Conservation (phyloP, 1,139 yeast species). For the Nakaseomyces uthaithaninus region DNA sequence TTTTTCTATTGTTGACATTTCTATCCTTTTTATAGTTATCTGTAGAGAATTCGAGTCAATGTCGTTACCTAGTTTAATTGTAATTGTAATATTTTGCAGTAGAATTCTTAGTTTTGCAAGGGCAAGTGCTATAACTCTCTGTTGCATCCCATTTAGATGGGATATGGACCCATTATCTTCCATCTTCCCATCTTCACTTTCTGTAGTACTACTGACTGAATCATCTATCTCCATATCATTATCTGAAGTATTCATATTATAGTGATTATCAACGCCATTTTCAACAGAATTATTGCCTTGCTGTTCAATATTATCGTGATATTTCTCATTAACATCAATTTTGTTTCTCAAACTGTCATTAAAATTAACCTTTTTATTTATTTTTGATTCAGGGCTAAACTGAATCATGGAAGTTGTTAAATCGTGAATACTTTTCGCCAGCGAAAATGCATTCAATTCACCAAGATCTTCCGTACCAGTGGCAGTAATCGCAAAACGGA, state of each 20-base stretch:
- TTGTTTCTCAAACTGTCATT: slow-evolving; percentile 23
- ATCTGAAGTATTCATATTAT: background rate
- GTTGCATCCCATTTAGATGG: slow-evolving; percentile 24
- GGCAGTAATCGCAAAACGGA: slow-evolving; percentile 46
- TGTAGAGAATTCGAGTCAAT: background rate
- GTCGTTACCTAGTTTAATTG: background rate
- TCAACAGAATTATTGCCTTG: slow-evolving; percentile 1
- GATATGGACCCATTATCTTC: slow-evolving; percentile 10
- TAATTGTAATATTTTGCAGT: slow-evolving; percentile 18
- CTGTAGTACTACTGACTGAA: slow-evolving; percentile 4
- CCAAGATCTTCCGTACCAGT: background rate
- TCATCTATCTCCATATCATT: slow-evolving; percentile 1
- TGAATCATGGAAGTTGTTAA: slow-evolving; percentile 53
- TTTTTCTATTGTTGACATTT: slow-evolving; percentile 1
- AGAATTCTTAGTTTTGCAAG: slow-evolving; percentile 27
- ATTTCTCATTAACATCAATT: slow-evolving; percentile 14
- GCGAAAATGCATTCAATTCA: slow-evolving; percentile 28
- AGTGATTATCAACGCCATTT: background rate
- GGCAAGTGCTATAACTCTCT: slow-evolving; percentile 29
- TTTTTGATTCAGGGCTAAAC: slow-evolving; percentile 18
- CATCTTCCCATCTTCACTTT: background rate
- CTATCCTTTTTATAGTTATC: background rate
- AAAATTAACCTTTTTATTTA: slow-evolving; percentile 12
- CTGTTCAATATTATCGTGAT: slow-evolving; percentile 16
- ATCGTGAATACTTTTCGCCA: slow-evolving; percentile 61